phyloP scores from a whole-genome alignment of 2,329 filamentous ascomycete species.

The Huntiella bhutanensis region DNA sequence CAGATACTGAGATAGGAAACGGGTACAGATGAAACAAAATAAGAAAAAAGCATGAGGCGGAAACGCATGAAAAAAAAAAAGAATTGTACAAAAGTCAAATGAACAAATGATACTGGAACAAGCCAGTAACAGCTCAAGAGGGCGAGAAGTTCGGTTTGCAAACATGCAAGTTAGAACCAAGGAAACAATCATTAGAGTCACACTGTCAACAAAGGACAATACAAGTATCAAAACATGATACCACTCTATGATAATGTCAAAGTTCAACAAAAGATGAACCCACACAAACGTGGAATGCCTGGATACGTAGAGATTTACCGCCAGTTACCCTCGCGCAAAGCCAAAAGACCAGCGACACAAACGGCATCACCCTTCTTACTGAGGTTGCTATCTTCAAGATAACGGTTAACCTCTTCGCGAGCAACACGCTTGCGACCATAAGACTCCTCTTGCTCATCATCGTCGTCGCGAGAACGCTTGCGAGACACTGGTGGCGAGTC shows the following conservation, averaged over 20 bases:
- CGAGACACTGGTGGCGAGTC: slow-evolving; percentile 17
- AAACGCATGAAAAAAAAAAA: slow-evolving; percentile 5
- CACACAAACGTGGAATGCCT: no score
- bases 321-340: slow-evolving; percentile 86
- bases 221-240: neutral
- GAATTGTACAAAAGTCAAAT: slow-evolving; percentile 6
- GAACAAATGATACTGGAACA: neutral
- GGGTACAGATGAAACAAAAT: neutral
- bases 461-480: slow-evolving; percentile 8
- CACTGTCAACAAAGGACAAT: no score
- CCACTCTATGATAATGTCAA: neutral
- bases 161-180: neutral
- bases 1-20: slow-evolving; percentile 2
- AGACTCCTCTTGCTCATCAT: neutral
- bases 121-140: slow-evolving; percentile 2
- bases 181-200: no score
- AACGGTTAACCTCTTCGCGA: slow-evolving; percentile 47
- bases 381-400: slow-evolving; percentile 52
- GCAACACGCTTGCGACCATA: slow-evolving; percentile 15
- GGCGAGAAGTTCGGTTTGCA: slow-evolving; percentile 1
- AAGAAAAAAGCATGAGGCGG: slow-evolving; percentile 3
- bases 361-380: slow-evolving; percentile 68
- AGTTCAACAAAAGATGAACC: no score
- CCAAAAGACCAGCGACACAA: slow-evolving; percentile 74
- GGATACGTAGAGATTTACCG: neutral